Conservation (phyloP, 768 basidiomycete species). For the Candolleomyces efflorescens region DNA sequence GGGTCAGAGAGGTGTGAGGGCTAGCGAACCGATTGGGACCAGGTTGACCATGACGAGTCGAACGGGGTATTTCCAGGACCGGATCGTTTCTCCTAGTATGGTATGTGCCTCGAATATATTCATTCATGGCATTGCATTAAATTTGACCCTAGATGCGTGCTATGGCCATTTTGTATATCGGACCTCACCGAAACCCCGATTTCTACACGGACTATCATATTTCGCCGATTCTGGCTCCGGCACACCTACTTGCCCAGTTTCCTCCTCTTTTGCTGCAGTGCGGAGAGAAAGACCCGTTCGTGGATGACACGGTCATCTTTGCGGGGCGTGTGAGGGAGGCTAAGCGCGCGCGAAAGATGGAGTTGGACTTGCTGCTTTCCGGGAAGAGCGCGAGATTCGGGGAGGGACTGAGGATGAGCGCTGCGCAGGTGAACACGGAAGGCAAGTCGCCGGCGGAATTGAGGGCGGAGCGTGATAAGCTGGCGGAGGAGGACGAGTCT, state of each 20-base stretch:
- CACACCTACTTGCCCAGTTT: slow-evolving; percentile 81
- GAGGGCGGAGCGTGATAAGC: slow-evolving; percentile 55
- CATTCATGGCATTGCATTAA: background rate
- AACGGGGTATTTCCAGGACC: slow-evolving; percentile 89
- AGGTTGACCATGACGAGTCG: slow-evolving; percentile 93
- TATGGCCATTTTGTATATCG: slow-evolving; percentile 97
- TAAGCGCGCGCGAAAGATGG: slow-evolving; percentile 75
- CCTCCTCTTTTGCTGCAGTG: slow-evolving; percentile 93
- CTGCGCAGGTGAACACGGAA: slow-evolving; percentile 29
- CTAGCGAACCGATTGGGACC: slow-evolving; percentile 71
- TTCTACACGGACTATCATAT: slow-evolving; percentile 94
- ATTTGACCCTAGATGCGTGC: slow-evolving; percentile 84
- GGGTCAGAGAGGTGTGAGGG: slow-evolving; percentile 24
- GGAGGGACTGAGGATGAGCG: slow-evolving; percentile 60
- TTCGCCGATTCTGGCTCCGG: slow-evolving; percentile 89
- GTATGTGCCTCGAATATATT: slow-evolving; percentile 39
- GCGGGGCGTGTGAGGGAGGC: slow-evolving; percentile 94
- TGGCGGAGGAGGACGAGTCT: slow-evolving; percentile 71
- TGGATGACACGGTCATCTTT: slow-evolving; percentile 97
- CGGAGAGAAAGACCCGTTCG: slow-evolving; percentile 92
- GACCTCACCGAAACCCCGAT: slow-evolving; percentile 90
- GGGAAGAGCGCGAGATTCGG: slow-evolving; percentile 63
- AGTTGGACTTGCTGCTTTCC: slow-evolving; percentile 58
- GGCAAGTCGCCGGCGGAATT: slow-evolving; percentile 33
- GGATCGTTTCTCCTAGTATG: slow-evolving; percentile 94